Percentiles rank a stretch among this genome's conserved stretches.
Evolutionary conservation across 257 asterid species (phyloP).

Genomic region (Gardenia jasminoides): DNA sequence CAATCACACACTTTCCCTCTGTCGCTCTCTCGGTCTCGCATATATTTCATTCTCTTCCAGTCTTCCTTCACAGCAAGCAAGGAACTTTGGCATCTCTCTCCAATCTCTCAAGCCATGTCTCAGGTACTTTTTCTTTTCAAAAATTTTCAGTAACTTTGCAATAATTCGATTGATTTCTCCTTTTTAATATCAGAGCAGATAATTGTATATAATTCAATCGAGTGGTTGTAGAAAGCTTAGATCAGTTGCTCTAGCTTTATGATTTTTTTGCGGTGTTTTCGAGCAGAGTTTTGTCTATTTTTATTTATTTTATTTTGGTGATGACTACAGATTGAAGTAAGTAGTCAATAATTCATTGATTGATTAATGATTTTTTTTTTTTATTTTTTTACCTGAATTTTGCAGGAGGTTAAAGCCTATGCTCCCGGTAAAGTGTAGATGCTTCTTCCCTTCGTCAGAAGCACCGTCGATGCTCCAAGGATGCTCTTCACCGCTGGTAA

Average conservation of each 20-base stretch:
- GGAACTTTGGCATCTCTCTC: slow-evolving; percentile 6
- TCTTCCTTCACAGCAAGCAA: slow-evolving; percentile 17
- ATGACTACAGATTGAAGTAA: neutral
- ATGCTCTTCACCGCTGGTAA: slow-evolving; percentile 11
- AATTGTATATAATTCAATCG: neutral
- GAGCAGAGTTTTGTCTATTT: neutral
- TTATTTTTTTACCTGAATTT: neutral
- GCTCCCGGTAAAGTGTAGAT: slow-evolving; percentile 6
- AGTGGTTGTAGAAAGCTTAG: neutral
- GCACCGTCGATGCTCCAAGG: slow-evolving; percentile 4
- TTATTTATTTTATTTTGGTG: neutral
- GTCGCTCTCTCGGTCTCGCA: neutral
- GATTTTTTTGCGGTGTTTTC: neutral
- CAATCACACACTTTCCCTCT: neutral
- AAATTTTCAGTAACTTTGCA: neutral
- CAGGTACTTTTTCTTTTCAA: slow-evolving; percentile 23
- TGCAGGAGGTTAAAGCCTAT: slow-evolving; percentile 25
- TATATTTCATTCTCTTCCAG: neutral
- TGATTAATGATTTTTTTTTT: neutral
- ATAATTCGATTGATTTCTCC: neutral
- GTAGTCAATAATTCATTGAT: neutral
- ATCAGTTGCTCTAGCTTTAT: neutral
- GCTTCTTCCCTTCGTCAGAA: too few relatives aligned
- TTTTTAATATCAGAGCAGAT: neutral
- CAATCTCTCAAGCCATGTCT: slow-evolving; percentile 36